Evolutionary conservation across 768 basidiomycete genomes (phyloP), one percentile per base, ranked within the genome.

Genomic region (Pholiota molesta): DNA sequence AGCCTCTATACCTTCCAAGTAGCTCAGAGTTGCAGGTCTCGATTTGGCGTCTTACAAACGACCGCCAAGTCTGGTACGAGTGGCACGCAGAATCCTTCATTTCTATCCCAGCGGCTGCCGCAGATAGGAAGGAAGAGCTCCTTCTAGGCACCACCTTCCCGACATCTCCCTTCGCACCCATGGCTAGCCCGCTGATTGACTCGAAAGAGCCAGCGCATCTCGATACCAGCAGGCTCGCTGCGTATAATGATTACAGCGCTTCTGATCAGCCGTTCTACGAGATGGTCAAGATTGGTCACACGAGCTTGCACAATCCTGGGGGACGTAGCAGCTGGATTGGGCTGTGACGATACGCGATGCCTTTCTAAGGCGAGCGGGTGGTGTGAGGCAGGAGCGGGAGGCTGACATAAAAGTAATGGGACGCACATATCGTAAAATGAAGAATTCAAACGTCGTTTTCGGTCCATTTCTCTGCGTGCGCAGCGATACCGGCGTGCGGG

Each of bases 71-170:
- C 14, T 99, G 97, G 97, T 99, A 99, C 75, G 97, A 99, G 75
- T 99, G 97, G 97, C 89, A 91, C 70, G 95, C 95, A 0, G 96
- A 98, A 70, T 89, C 94, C 17, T 99, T 93, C 78, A 79, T 99
- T 56, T 86, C 91, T 5, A 79, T 89, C 17, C 79, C 84, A 35
- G 74, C 73, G 42, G 69, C 73, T 42, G 69, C 71, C 37, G 59
- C 74, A 23, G 70, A 73, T 5, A 61, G 73, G 16, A 72, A 72
- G 35, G 73, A 71, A 62, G 74, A 78, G 10, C 69, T 73, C 6
- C 47, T 74, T 47, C 69, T 68, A 23, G 42, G 57, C 29, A 53
- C 39, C n/a, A 28, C 68, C 33, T 58, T 65, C 55, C 62, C 74
- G 39, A 59, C 68, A 17, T 62, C 68, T 13, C 63, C 44, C 59